Evolutionary conservation across 2,329 filamentous ascomycete genomes (phyloP), one percentile per base, ranked within the genome.

Genomic region (Aureobasidium zeae): DNA sequence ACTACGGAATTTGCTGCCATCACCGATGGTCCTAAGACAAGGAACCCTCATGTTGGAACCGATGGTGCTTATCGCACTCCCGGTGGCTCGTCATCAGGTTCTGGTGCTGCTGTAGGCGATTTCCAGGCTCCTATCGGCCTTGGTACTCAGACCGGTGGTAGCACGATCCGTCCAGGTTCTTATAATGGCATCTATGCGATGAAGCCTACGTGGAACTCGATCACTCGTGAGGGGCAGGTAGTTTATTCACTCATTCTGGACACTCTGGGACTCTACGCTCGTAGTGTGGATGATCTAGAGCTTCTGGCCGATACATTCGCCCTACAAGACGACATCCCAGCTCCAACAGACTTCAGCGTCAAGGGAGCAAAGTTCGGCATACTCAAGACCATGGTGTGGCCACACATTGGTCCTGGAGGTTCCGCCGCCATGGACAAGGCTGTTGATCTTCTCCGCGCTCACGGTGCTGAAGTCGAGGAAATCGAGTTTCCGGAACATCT

Each of bases 81-180:
- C 0, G 80, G 80, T 1, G 80, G 80, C 33, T 83, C 79, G 0
- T 82, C 77, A 0, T 76, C 77, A 0, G 80, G 81, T 0, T 82
- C 79, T 0, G 80, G 68, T 0, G 78, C 79, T 0, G 78, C 76
- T 0, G 78, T 84, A 0, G 79, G 65, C 5, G 80, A 83, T 49
- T 72, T 73, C 41, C 79, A 83, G 49, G 71, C 70, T 0, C 75
- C 78, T 0, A 53, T 83, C 9, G 70, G 63, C 0, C 61, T 84
- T 0, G 80, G 78, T 0, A 81, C 79, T 0, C 79, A 84, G 53
- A 85, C 79, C 0, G 75, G 73, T 2, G 80, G 80, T 0, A 79
- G 74, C 47, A 74, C 68, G 0, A 74, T 84, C 32, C 70, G 79
- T 0, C 80, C 80, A 0, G 79, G 66, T 0, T 76, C 76, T 0